These are phyloP conservation scores for Centrapalus pauciflorus DNA, from an alignment of 129 eudicot genomes.

Conservation along the genomic window DNA sequence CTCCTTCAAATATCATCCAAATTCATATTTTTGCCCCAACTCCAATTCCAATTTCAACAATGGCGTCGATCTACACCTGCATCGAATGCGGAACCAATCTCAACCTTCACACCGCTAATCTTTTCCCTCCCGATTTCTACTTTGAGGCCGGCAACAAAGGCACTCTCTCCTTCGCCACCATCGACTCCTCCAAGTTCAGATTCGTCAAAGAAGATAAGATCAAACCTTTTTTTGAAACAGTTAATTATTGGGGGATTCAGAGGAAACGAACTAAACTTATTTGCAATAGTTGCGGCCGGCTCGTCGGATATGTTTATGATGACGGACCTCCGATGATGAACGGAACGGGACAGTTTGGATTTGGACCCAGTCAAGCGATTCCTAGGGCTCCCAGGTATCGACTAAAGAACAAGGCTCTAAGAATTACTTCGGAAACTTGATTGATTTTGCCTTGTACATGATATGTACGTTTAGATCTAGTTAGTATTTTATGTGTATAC, in stretches of 20 bases:
- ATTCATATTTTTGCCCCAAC: neutral
- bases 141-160: conserved; percentile 96
- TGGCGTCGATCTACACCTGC: conserved; percentile 85
- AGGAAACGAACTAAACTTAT: conserved; percentile 68
- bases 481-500: neutral
- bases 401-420: conserved; percentile 59
- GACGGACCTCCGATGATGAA: conserved; percentile 81
- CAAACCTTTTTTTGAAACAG: conserved; percentile 83
- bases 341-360: conserved; percentile 70
- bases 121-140: conserved; percentile 78
- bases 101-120: conserved; percentile 50
- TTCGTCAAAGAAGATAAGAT: conserved; percentile 75
- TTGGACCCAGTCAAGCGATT: conserved; percentile 92
- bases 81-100: conserved; percentile 65
- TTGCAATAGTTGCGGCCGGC: conserved; percentile 58
- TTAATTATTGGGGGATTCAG: conserved; percentile 95
- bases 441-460: neutral
- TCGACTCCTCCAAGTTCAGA: conserved; percentile 62
- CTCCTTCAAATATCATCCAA: conserved; percentile 8
- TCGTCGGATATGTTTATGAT: conserved; percentile 69
- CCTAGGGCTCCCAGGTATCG: conserved; percentile 90
- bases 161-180: conserved; percentile 58
- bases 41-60: conserved; percentile 17
- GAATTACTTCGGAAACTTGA: conserved; percentile 48
- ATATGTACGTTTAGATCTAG: neutral